Evolutionary conservation across 805 yeast genomes (phyloP).

Genomic region (Hanseniaspora taiwanica): DNA sequence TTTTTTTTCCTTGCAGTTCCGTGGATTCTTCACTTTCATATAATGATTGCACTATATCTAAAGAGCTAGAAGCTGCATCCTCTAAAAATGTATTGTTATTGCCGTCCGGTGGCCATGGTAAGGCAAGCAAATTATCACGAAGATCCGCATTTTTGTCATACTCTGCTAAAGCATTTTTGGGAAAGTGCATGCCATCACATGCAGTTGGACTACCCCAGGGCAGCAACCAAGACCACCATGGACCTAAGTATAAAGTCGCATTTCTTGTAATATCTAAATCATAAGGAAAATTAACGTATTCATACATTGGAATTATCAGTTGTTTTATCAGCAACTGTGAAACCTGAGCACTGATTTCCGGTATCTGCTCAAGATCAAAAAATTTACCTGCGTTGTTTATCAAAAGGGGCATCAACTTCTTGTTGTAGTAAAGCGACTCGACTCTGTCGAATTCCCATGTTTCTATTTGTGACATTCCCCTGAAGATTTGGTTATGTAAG

Average conservation of each 20-base stretch:
- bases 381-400: constrained; percentile 34
- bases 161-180: constrained; percentile 38
- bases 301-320: constrained; percentile 37
- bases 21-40: constrained; percentile 8
- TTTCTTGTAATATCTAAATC: constrained; percentile 54
- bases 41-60: not conserved
- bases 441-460: constrained; percentile 84
- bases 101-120: constrained; percentile 97
- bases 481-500: constrained; percentile 34
- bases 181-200: constrained; percentile 47
- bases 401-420: constrained; percentile 32
- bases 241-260: constrained; percentile 40
- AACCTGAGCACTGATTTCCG: constrained; percentile 9
- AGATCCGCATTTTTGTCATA: constrained; percentile 13
- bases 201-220: constrained; percentile 53
- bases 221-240: constrained; percentile 48
- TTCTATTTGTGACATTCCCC: constrained; percentile 83
- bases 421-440: constrained; percentile 47
- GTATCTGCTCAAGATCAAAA: constrained; percentile 13
- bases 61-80: constrained; percentile 12
- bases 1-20: constrained; percentile 19
- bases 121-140: constrained; percentile 44
- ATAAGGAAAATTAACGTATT: constrained; percentile 65
- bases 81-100: constrained; percentile 9
- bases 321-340: constrained; percentile 7